Evolutionary conservation across 176 grass and related monocot species (phyloP).

Genomic region (Eleusine indica): DNA sequence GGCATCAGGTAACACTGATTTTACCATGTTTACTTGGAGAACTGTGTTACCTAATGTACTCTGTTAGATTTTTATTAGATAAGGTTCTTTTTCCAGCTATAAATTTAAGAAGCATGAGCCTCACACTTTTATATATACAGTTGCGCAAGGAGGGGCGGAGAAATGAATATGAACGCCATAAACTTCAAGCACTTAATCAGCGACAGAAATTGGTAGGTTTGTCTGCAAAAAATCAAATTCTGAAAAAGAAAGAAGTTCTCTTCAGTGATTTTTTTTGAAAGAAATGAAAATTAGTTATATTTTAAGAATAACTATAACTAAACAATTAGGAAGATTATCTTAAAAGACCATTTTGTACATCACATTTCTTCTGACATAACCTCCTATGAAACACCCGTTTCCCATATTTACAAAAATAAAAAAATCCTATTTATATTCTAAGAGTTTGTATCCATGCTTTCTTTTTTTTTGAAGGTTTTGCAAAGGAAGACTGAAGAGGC

Average conservation of each 20-base stretch:
- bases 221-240: constrained; percentile 7
- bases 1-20: constrained; percentile 1
- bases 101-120: constrained; percentile 15
- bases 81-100: constrained; percentile 1
- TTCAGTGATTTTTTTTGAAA: not conserved
- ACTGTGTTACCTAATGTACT: constrained; percentile 12
- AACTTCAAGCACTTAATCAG: constrained; percentile 97
- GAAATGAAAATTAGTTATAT: not conserved
- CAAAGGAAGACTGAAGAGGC: constrained; percentile 99
- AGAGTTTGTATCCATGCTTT: not conserved
- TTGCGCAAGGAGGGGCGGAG: constrained; percentile 86
- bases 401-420: constrained; percentile 4
- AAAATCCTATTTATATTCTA: not conserved
- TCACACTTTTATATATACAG: constrained; percentile 47
- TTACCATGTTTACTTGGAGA: constrained; percentile 13
- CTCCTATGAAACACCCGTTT: not conserved
- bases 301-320: constrained; percentile 4
- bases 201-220: constrained; percentile 85
- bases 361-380: not conserved
- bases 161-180: constrained; percentile 98
- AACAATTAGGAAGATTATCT: not conserved
- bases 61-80: constrained; percentile 26
- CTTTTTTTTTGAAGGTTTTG: constrained; percentile 63
- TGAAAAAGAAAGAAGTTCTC: not conserved
- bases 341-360: not conserved